Evolutionary conservation across 176 grass and related monocot species (phyloP), one percentile per base, ranked within the genome.

Genomic region (Cenchrus fungigraminus): DNA sequence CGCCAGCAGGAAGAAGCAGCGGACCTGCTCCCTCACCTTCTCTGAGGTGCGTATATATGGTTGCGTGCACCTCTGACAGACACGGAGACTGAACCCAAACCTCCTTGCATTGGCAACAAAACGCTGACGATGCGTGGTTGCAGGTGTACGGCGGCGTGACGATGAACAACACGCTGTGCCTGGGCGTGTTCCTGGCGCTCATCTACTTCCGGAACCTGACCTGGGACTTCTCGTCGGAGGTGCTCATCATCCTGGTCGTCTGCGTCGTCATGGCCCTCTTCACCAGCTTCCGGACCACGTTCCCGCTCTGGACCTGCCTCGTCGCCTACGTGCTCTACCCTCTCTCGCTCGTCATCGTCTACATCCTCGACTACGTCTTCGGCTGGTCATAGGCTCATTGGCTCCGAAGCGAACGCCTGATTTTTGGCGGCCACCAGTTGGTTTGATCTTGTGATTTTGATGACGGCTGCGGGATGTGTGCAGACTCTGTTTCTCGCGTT

Each of bases 121-220:
- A 22, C 3, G 28, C 61, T 46, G 32, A 29, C 34, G 34, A 8
- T 55, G 12, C 17, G 62, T 16, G 17, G 86, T 68, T 12, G 14
- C 87, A 99, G 97, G 86, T 99, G 68, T 99, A 99, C 68, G 97
- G 97, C 25, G 93, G 90, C 54, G 97, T 92, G 58, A 96, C 97
- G 14, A 99, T 96, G 97, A 99, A 99, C 82, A 99, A 99, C 90
- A 96, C 93, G 9, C 82, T 99, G 47, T 99, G 97, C 45, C 59
- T 98, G 79, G 93, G 89, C 5, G 90, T 98, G 61, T 98, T 98
- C 81, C 88, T 98, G 77, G 77, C 97, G 47, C 80, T 98, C 53
- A 94, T 98, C 68, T 98, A 92, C 72, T 28, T 87, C 76, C 81
- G 97, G 77, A 79, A 90, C 65, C 75, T 98, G 65, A 96, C 91